Evolutionary conservation across 345 rosid genomes (phyloP), one percentile per base, ranked within the genome.

Genomic region (Citrus maxima): DNA sequence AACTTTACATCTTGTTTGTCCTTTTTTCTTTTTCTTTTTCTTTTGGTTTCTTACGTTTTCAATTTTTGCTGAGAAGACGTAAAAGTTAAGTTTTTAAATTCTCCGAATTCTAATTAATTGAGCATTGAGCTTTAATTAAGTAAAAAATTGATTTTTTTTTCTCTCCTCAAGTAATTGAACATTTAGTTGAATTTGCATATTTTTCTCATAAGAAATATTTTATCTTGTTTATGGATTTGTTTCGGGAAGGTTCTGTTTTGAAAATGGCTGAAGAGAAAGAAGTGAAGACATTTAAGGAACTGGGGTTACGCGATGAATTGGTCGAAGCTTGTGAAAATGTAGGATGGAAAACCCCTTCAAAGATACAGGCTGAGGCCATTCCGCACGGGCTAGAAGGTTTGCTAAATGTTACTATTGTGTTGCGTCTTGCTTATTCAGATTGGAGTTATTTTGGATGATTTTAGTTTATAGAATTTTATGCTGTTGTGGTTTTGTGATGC

Each of bases 331-430:
- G 98, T 81, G 95, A 92, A 0, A 84, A 72, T 55, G 73, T 91
- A 65, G 95, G 94, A 55, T 93, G 99, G 98, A 86, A 80, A 69
- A 84, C 74, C 54, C 97, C 98, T 19, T 86, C 99, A 0, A 93
- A 88, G 80, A 95, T 95, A 75, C 99, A 95, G 75, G 86, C 90
- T 2, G 96, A 93, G 80, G 91, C 98, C 55, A 88, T 95, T 66
- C 98, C 97, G 71, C 90, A 87, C 70, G 98, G 98, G 0, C 90
- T 93, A 22, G 90, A 90, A 87, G 98, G 98, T 90, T 24, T 42
- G 10, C 49, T 22, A 37, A 12, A 34, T 49, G 10, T 28, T 30
- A 25, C 37, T 7, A 8, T 18, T 38, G 18, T 46, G 51, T 67
- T 2, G 34, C 6, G 6, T 28, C 51, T 28, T 27, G 59, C 6